These are phyloP conservation scores for Rutstroemia sp. DNA, from an alignment of 2,329 filamentous ascomycete species.

Conservation along the genomic window DNA sequence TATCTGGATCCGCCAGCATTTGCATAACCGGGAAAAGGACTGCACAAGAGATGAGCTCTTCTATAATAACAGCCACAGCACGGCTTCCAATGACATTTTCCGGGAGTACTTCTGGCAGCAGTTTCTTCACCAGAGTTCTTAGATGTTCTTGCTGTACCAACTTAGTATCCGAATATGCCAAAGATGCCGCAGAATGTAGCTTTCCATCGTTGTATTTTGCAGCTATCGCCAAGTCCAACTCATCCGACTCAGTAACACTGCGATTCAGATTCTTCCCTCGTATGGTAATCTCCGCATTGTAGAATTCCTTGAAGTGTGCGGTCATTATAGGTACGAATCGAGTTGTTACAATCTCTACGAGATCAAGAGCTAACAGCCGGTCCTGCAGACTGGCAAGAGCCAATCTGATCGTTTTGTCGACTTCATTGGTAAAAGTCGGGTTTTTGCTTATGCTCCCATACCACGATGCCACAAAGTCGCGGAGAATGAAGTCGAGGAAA, in stretches of 20 bases:
- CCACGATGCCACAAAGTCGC: conserved; percentile 85
- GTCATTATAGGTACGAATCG: conserved; percentile 84
- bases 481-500: conserved; percentile 66
- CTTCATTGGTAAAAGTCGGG: conserved; percentile 74
- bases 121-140: conserved; percentile 60
- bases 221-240: conserved; percentile 93
- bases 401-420: conserved; percentile 71
- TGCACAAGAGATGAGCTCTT: conserved; percentile 90
- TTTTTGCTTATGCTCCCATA: conserved; percentile 79
- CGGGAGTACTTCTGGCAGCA: conserved; percentile 71
- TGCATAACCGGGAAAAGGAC: conserved; percentile 76
- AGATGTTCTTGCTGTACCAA: conserved; percentile 83
- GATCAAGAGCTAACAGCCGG: conserved; percentile 65
- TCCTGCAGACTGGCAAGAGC: conserved; percentile 66
- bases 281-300: conserved; percentile 80
- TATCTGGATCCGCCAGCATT: conserved; percentile 82
- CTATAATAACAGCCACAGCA: conserved; percentile 70
- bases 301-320: conserved; percentile 81
- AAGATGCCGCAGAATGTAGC: conserved; percentile 75
- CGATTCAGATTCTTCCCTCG: conserved; percentile 82
- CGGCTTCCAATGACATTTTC: conserved; percentile 68
- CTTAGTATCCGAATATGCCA: conserved; percentile 79
- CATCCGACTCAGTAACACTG: conserved; percentile 90
- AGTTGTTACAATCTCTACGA: conserved; percentile 76
- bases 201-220: conserved; percentile 84